phyloP scores from a whole-genome alignment of 441 rosid species.

The Adansonia gregorii region DNA sequence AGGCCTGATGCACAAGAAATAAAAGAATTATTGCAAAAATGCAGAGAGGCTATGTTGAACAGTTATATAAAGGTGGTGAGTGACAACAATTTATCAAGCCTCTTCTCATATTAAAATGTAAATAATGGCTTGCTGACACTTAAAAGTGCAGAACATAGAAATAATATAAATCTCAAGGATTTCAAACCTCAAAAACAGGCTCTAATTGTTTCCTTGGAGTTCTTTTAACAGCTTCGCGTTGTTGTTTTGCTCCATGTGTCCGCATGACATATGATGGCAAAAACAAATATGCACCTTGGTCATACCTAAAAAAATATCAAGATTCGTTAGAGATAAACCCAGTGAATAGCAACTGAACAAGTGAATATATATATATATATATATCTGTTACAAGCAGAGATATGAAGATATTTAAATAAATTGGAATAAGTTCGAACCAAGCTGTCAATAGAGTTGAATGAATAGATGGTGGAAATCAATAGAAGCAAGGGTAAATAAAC shows the following conservation, averaged over 20 bases:
- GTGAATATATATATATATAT: not conserved
- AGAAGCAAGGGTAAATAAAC: slow-evolving; percentile 1
- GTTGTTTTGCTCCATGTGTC: slow-evolving; percentile 91
- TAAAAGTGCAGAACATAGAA: slow-evolving; percentile 1
- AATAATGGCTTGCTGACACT: not conserved
- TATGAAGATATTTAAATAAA: slow-evolving; percentile 13
- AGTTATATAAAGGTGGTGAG: slow-evolving; percentile 14
- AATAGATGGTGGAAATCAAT: not conserved
- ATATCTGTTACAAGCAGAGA: slow-evolving; percentile 1
- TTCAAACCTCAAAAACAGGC: slow-evolving; percentile 79
- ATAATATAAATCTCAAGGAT: slow-evolving; percentile 20
- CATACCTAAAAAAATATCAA: slow-evolving; percentile 64
- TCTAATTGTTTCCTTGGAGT: slow-evolving; percentile 65
- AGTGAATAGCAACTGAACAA: not conserved
- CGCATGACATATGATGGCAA: slow-evolving; percentile 93
- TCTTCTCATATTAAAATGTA: slow-evolving; percentile 1
- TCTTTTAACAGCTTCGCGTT: slow-evolving; percentile 63
- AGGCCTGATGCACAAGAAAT: slow-evolving; percentile 61
- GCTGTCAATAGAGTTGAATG: not conserved
- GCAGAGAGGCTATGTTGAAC: slow-evolving; percentile 14
- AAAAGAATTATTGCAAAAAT: slow-evolving; percentile 30
- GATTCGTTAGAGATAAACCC: slow-evolving; percentile 20
- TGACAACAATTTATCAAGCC: not conserved
- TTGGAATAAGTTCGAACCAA: not conserved
- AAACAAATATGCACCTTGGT: slow-evolving; percentile 81